Evolutionary conservation across 2,329 filamentous ascomycete genomes (phyloP).

Genomic region (Xylaria sp.): DNA sequence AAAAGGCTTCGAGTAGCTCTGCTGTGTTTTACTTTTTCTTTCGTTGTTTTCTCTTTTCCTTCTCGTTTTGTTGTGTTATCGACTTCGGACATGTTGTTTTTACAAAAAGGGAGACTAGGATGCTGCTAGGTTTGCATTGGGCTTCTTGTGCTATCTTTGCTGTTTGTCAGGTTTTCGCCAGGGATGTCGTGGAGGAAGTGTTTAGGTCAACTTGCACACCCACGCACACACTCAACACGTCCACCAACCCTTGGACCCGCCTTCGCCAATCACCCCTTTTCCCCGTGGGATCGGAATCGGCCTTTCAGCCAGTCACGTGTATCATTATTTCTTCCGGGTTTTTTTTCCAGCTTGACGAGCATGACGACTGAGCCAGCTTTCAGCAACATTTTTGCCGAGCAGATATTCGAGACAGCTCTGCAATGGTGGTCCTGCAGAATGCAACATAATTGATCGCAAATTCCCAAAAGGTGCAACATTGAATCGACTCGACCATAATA

Average conservation of each 20-base stretch:
- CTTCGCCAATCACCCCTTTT: conserved; percentile 38
- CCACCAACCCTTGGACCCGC: conserved; percentile 43
- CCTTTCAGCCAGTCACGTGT: conserved; percentile 50
- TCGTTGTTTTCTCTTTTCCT: conserved; percentile 34
- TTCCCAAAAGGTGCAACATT: conserved; percentile 52
- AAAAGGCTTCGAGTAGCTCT: conserved; percentile 49
- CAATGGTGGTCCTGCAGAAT: conserved; percentile 51
- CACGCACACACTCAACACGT: conserved; percentile 35
- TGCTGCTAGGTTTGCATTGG: conserved; percentile 40
- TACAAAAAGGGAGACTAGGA: conserved; percentile 37
- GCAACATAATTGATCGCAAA: conserved; percentile 54
- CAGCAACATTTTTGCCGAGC: conserved; percentile 48
- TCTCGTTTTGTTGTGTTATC: conserved; percentile 29
- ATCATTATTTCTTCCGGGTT: conserved; percentile 52
- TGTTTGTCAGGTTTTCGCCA: conserved; percentile 39
- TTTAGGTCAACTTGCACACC: conserved; percentile 39
- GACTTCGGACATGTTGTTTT: conserved; percentile 35
- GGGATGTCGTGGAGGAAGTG: conserved; percentile 42
- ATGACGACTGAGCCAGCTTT: conserved; percentile 51
- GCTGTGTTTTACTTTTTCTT: conserved; percentile 42
- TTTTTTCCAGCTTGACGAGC: conserved; percentile 51
- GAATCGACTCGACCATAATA: conserved; percentile 50
- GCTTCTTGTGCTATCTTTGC: conserved; percentile 38
- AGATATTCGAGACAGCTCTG: conserved; percentile 51
- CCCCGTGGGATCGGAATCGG: conserved; percentile 48